Evolutionary conservation across 2,329 filamentous ascomycete genomes (phyloP).

Genomic region (Verticillium klebahnii): DNA sequence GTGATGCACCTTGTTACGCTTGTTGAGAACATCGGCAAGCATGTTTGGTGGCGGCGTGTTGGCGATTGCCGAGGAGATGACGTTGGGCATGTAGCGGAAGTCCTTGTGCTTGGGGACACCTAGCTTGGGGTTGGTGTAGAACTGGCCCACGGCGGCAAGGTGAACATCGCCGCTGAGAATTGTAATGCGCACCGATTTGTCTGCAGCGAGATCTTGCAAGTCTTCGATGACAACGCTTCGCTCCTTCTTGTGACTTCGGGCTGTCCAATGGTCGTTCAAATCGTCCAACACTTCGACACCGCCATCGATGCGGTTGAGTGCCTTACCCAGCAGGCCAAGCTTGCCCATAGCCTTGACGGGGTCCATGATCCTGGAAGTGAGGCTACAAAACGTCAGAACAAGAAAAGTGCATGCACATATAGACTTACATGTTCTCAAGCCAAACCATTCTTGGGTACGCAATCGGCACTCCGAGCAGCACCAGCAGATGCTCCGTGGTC

Average conservation of each 20-base stretch:
- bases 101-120: slow-evolving; percentile 80
- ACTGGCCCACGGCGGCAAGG: slow-evolving; percentile 86
- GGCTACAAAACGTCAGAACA: slow-evolving; percentile 31
- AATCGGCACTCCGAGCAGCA: slow-evolving; percentile 79
- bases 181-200: slow-evolving; percentile 87
- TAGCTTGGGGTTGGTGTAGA: slow-evolving; percentile 86
- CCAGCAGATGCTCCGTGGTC: slow-evolving; percentile 83
- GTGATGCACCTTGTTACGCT: slow-evolving; percentile 77
- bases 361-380: slow-evolving; percentile 82
- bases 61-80: slow-evolving; percentile 90
- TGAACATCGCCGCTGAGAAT: slow-evolving; percentile 94
- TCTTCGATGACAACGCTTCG: slow-evolving; percentile 83
- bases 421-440: slow-evolving; percentile 63
- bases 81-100: slow-evolving; percentile 93
- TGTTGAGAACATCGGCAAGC: slow-evolving; percentile 88
- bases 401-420: neutral
- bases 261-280: slow-evolving; percentile 95
- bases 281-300: slow-evolving; percentile 90
- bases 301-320: slow-evolving; percentile 86
- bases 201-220: slow-evolving; percentile 86
- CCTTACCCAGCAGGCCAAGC: slow-evolving; percentile 71
- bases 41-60: slow-evolving; percentile 86
- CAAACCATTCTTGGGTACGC: slow-evolving; percentile 72
- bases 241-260: slow-evolving; percentile 89
- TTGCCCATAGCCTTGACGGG: slow-evolving; percentile 86